Conservation (phyloP, 23 red algal species). For the Agarophyton chilense region DNA sequence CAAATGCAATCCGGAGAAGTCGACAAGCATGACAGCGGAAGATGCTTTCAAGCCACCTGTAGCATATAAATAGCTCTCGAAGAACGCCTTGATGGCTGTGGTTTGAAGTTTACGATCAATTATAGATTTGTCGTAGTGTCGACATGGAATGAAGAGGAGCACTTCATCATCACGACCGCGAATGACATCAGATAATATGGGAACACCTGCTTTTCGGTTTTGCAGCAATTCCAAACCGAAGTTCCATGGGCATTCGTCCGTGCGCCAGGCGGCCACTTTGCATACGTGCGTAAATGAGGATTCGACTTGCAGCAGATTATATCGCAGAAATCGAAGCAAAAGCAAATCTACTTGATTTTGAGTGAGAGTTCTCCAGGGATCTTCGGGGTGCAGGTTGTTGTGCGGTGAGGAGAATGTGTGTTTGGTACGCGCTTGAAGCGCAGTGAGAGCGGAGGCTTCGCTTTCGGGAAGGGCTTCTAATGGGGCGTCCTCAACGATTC, state of each 20-base stretch:
- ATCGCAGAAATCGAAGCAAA: constrained; percentile 33
- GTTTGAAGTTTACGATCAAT: constrained; percentile 13
- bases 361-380: constrained; percentile 41
- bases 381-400: constrained; percentile 3
- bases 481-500: constrained; percentile 34
- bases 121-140: constrained; percentile 14
- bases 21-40: constrained; percentile 19
- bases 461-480: not conserved
- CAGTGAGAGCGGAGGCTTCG: constrained; percentile 17
- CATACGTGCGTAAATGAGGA: not conserved
- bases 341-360: not conserved
- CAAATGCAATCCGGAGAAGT: constrained; percentile 37
- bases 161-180: constrained; percentile 26
- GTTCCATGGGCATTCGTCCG: constrained; percentile 30
- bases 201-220: constrained; percentile 18
- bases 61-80: constrained; percentile 11
- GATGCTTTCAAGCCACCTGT: not conserved
- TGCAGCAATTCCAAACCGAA: not conserved
- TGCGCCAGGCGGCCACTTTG: constrained; percentile 30
- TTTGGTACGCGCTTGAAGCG: not conserved
- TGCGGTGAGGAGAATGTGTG: not conserved
- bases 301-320: constrained; percentile 35
- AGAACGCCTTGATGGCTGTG: constrained; percentile 38
- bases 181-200: constrained; percentile 9
- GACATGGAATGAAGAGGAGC: constrained; percentile 13